Evolutionary conservation across 257 asterid genomes (phyloP).

Genomic region (Plantago ovata): DNA sequence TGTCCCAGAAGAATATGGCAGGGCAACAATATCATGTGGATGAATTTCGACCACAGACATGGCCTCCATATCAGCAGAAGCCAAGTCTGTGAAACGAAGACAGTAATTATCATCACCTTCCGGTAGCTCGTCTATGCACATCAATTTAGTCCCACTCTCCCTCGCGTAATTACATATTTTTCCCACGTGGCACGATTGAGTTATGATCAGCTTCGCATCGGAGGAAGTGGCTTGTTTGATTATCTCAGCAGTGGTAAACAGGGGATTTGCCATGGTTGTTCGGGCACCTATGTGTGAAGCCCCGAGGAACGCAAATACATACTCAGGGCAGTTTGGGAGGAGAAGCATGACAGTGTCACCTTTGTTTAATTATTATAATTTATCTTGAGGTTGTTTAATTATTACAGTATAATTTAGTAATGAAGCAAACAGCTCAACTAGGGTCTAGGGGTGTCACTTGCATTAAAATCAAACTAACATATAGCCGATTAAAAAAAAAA

Average conservation of each 20-base stretch:
- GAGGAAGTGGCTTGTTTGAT: constrained; percentile 71
- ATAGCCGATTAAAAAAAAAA: too few species aligned
- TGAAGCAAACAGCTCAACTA: too few species aligned
- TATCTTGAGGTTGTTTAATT: too few species aligned
- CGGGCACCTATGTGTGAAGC: constrained; percentile 68
- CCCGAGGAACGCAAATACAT: constrained; percentile 71
- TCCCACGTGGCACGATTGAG: constrained; percentile 42
- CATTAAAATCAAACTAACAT: too few species aligned
- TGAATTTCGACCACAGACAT: constrained; percentile 50
- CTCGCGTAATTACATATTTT: constrained; percentile 46
- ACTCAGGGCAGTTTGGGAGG: constrained; percentile 76
- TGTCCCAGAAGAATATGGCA: constrained; percentile 94
- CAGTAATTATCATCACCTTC: constrained; percentile 29
- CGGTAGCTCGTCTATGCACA: constrained; percentile 45
- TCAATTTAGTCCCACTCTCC: constrained; percentile 36
- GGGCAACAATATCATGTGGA: constrained; percentile 75
- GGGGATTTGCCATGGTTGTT: constrained; percentile 81
- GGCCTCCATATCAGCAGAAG: constrained; percentile 36
- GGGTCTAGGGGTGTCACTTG: too few species aligned
- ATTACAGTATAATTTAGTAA: too few species aligned
- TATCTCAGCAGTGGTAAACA: constrained; percentile 63
- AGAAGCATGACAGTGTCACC: constrained; percentile 79
- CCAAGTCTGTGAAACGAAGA: constrained; percentile 45
- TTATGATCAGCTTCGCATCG: constrained; percentile 46
- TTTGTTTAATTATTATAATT: too few species aligned